Conservation (phyloP, 1,284 basidiomycete species). For the Ustilago esculenta region DNA sequence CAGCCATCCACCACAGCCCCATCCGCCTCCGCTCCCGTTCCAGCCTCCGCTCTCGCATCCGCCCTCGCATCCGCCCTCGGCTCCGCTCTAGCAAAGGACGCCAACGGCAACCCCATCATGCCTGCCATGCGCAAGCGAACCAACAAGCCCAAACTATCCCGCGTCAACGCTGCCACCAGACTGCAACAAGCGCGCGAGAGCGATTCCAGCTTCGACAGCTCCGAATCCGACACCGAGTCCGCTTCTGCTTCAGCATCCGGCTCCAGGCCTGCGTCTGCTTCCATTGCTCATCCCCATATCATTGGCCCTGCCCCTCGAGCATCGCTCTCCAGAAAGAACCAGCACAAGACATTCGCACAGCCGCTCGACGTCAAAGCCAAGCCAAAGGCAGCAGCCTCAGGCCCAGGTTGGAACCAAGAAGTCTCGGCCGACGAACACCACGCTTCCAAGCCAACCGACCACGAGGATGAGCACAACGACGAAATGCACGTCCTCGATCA, state of each 20-base stretch:
- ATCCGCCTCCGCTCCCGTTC: slow-evolving; percentile 9
- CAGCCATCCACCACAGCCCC: slow-evolving; percentile 1
- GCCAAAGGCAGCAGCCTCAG: slow-evolving; percentile 18
- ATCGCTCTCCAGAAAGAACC: slow-evolving; percentile 34
- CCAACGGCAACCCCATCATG: slow-evolving; percentile 52
- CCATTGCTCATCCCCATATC: neutral
- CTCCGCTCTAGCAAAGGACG: slow-evolving; percentile 59
- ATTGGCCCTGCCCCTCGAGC: slow-evolving; percentile 41
- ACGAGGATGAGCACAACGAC: slow-evolving; percentile 10
- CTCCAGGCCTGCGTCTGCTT: neutral
- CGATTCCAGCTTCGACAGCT: slow-evolving; percentile 59
- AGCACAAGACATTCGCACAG: slow-evolving; percentile 20
- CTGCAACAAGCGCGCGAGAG: slow-evolving; percentile 33
- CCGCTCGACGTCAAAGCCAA: slow-evolving; percentile 19
- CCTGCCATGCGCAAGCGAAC: slow-evolving; percentile 54
- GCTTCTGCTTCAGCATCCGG: slow-evolving; percentile 11
- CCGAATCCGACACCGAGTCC: slow-evolving; percentile 42
- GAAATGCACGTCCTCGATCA: slow-evolving; percentile 13
- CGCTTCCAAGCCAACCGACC: neutral
- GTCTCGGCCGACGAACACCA: slow-evolving; percentile 22
- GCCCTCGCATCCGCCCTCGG: slow-evolving; percentile 44
- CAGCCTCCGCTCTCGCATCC: slow-evolving; percentile 28
- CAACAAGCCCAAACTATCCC: slow-evolving; percentile 28
- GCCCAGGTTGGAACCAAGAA: slow-evolving; percentile 32
- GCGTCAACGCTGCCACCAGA: slow-evolving; percentile 35